phyloP scores from a whole-genome alignment of 2,329 filamentous ascomycete genomes.

The Lomentospora prolificans region DNA sequence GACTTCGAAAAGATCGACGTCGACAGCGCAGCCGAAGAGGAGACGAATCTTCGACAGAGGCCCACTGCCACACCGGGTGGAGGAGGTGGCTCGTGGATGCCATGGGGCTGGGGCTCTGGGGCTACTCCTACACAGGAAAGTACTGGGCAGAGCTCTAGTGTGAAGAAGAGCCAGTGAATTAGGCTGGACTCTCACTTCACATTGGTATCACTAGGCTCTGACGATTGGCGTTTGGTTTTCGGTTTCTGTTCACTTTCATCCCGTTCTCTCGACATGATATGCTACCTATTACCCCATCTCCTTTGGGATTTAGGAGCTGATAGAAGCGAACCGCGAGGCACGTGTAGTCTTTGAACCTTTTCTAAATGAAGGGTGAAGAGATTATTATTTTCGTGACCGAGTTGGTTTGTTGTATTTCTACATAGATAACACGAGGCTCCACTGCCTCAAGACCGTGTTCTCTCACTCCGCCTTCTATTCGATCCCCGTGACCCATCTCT shows the following conservation, averaged over 20 bases:
- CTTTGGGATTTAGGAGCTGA: too few species aligned
- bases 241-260: background rate
- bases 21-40: conserved; percentile 54
- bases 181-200: too few species aligned
- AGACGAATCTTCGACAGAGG: conserved; percentile 25
- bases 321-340: too few species aligned
- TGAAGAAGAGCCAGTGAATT: conserved; percentile 23
- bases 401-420: conserved; percentile 10
- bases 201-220: conserved; percentile 10
- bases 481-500: background rate
- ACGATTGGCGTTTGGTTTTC: background rate
- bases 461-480: background rate
- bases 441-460: background rate
- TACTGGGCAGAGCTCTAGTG: conserved; percentile 26
- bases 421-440: background rate
- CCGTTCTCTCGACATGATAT: background rate
- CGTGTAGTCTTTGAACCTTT: background rate
- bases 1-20: conserved; percentile 87
- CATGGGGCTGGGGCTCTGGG: conserved; percentile 34
- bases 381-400: background rate
- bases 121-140: conserved; percentile 12
- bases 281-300: too few species aligned
- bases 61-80: conserved; percentile 12
- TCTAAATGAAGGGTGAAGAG: background rate
- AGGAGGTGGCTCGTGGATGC: conserved; percentile 36